phyloP scores from a whole-genome alignment of 768 basidiomycete species.

The Arthromyces matolae region DNA sequence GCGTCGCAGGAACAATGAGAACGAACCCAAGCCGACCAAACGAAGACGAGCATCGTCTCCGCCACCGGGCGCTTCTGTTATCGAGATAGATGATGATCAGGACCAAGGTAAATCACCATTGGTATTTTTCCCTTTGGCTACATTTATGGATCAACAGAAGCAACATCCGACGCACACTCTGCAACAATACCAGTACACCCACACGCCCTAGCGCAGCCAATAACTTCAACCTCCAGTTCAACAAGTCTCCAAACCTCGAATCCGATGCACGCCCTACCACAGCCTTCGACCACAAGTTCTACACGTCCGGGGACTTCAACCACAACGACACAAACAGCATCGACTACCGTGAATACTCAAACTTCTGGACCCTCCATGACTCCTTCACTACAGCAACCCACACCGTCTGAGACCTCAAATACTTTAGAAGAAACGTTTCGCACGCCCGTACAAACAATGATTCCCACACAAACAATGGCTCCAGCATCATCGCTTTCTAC shows the following conservation, averaged over 20 bases:
- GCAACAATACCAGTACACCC: no score
- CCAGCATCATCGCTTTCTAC: background rate
- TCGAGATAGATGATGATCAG: background rate
- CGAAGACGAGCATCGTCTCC: background rate
- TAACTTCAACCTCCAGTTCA: no score
- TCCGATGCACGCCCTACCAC: no score
- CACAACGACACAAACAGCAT: no score
- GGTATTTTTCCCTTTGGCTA: background rate
- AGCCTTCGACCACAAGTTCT: no score
- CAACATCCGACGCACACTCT: no score
- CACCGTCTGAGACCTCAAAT: background rate
- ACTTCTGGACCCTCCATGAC: no score
- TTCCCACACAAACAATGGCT: background rate
- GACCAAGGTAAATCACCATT: background rate
- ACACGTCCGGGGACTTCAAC: no score
- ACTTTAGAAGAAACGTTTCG: background rate
- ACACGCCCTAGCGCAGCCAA: no score
- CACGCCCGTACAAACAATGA: background rate
- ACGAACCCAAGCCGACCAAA: background rate
- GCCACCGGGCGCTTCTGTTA: background rate
- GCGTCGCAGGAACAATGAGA: background rate
- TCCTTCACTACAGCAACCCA: no score
- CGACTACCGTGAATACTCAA: no score
- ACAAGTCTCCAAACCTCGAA: no score
- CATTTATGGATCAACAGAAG: background rate